Evolutionary conservation across 2,329 filamentous ascomycete species (phyloP), one percentile per base, ranked within the genome.

Genomic region (Penicillium sp.): DNA sequence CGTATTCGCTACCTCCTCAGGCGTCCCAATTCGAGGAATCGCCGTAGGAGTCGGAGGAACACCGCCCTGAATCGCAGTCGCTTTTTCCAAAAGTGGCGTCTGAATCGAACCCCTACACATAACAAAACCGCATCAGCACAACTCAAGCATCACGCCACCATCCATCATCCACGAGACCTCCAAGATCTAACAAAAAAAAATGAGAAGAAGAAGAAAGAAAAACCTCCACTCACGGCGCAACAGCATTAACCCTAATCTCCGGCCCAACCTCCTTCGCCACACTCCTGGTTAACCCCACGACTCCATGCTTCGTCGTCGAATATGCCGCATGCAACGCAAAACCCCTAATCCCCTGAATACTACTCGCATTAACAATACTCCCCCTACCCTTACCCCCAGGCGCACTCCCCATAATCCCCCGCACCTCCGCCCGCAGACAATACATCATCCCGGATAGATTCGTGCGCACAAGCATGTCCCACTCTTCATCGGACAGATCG

Each of bases 351-450:
- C 81, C 82, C 10, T 77, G 76, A 11, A 75, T 71, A 59, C 76
- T 79, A 6, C 76, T 66, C 12, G 78, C 76, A 67, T 85, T 87
- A 55, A 88, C 85, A 67, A 88, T 86, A 60, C 84, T 85, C 7
- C 84, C 84, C 34, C 47, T 61, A 0, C 65, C 63, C 2, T 28
- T 28, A 28, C 25, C 25, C 25, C 58, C 60, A 0, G 61, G 62
- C 2, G 25, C 55, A 43, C 55, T 57, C 2, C 39, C 70, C 14
- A 63, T 64, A 56, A 84, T 79, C 22, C 76, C 74, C 14, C 70
- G 73, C 11, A 86, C 59, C 65, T 86, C 68, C n/a, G 81, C 79
- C 15, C 81, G 72, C 59, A 86, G 60, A 59, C 81, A 84, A 52
- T 83, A 79, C 70, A 84, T 81, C 31, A 81, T 70, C 5, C 84